Base-by-base conservation (phyloP, 208 protist species). In the Acanthamoeba divionensis region DNA sequence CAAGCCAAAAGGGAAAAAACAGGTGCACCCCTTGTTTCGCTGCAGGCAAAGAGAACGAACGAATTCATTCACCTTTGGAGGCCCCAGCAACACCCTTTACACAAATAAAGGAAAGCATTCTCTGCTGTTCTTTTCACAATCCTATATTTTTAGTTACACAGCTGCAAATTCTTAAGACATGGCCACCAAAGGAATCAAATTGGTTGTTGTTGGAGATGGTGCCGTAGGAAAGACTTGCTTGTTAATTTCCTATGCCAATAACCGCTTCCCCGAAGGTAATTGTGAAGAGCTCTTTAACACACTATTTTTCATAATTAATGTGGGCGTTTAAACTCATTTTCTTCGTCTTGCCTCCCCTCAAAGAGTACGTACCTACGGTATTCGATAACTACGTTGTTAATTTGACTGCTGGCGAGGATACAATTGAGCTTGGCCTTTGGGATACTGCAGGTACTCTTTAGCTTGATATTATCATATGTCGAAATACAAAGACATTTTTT, bases 191-290 rank as follows among this genome's bases (percentile, higher is more conserved):
- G 38, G 36, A 2, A 89, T 97, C 48, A 97, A 97, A 77, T 95
- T 90, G 88, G 95, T 97, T 26, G 94, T 96, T 31, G 95, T 97
- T 18, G 96, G 96, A 38, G 96, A 97, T 91, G 95, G 94, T 93
- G 93, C 93, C 41, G 95, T 97, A 31, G 95, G 95, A 67, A 96
- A 97, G 91, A 96, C 95, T 5, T 97, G 95, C 69, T 50, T 97
- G 15, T 83, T 97, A 18, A 95, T 97, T 47, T 85, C 89, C 12
- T 97, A 97, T 65, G 96, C 95, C 13, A 94, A 94, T 69, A 97
- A 96, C 71, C 92, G 77, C 7, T 97, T 97, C 89, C 95, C 96
- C 55, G 91, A 86, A 26, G 95, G 54, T 85, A 45, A 36, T 24
- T 71, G n/a, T 29, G 13, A 57, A n/a, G 15, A 57, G 52, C 24